A percentile compares a stretch with the other conserved stretches of the same genome.
phyloP scores from a whole-genome alignment of 1,139 yeast genomes.

The Lodderomyces pseudojiufengensis region DNA sequence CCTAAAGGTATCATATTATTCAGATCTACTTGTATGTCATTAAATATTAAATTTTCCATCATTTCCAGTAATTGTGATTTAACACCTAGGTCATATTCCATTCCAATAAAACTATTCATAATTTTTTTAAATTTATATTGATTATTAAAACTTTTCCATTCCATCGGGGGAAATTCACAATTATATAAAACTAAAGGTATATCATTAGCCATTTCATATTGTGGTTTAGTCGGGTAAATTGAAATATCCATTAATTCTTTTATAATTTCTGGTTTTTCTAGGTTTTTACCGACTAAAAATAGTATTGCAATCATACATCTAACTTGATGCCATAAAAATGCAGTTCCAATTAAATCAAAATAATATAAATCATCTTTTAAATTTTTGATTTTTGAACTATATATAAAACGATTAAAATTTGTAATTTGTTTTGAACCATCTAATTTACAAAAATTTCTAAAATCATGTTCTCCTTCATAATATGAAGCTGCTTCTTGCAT shows the following conservation, averaged over 20 bases:
- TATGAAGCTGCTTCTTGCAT: constrained; percentile 69
- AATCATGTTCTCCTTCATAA: constrained; percentile 79
- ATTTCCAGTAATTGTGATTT: constrained; percentile 33
- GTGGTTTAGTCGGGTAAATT: constrained; percentile 65
- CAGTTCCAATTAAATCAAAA: constrained; percentile 80
- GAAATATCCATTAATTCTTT: constrained; percentile 56
- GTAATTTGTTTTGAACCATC: constrained; percentile 93
- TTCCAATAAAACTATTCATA: constrained; percentile 28
- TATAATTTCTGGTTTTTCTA: constrained; percentile 61
- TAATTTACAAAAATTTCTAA: constrained; percentile 88
- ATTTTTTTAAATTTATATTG: constrained; percentile 18
- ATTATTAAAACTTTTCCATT: constrained; percentile 48
- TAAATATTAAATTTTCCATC: constrained; percentile 19
- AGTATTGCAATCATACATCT: constrained; percentile 89
- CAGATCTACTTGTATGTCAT: constrained; percentile 12
- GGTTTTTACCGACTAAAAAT: constrained; percentile 73
- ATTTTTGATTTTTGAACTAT: constrained; percentile 47
- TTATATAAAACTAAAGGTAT: constrained; percentile 86
- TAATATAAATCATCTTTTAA: constrained; percentile 47
- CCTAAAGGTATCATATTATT: constrained; percentile 49
- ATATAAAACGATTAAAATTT: constrained; percentile 61
- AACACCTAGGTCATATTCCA: constrained; percentile 32
- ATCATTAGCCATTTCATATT: constrained; percentile 88
- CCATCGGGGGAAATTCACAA: constrained; percentile 70
- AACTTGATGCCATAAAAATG: constrained; percentile 98